Conservation (phyloP, 768 basidiomycete species). For the Psilocybe cyanescens region DNA sequence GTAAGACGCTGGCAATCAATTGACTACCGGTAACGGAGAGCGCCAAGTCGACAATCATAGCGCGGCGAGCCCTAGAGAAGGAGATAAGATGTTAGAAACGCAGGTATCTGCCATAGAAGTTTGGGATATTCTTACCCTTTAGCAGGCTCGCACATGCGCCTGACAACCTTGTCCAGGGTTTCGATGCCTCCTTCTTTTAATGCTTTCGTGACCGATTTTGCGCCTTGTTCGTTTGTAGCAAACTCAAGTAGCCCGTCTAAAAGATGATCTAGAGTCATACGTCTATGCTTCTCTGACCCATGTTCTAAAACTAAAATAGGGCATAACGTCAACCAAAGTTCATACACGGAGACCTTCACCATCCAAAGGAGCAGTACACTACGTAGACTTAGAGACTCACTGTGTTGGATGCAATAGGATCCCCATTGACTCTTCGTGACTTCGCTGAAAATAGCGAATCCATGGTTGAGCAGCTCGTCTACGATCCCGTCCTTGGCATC, state of each 20-base stretch:
- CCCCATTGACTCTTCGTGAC: conserved; percentile 91
- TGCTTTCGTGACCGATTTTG: conserved; percentile 85
- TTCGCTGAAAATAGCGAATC: conserved; percentile 66
- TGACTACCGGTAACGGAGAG: conserved; percentile 86
- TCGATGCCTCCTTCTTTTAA: conserved; percentile 84
- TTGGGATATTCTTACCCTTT: conserved; percentile 55
- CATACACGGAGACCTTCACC: no score
- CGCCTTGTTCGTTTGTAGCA: conserved; percentile 83
- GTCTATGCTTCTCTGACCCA: conserved; percentile 74
- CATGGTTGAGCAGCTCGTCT: conserved; percentile 80
- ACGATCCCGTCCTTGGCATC: conserved; percentile 85
- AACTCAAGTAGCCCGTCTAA: conserved; percentile 78
- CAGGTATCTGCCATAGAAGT: background rate
- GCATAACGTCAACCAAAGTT: no score
- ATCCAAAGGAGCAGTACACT: no score
- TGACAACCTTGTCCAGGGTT: conserved; percentile 72
- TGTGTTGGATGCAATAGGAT: conserved; percentile 85
- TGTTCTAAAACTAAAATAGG: conserved; percentile 75
- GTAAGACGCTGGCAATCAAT: conserved; percentile 80
- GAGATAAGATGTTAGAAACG: background rate
- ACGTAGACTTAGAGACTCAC: conserved; percentile 42
- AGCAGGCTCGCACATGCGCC: conserved; percentile 85
- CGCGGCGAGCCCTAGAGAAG: conserved; percentile 56
- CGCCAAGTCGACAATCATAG: conserved; percentile 87
- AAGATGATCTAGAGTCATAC: conserved; percentile 79